Evolutionary conservation across 345 rosid genomes (phyloP), one percentile per base, ranked within the genome.

Genomic region (Conringia planisiliqua): DNA sequence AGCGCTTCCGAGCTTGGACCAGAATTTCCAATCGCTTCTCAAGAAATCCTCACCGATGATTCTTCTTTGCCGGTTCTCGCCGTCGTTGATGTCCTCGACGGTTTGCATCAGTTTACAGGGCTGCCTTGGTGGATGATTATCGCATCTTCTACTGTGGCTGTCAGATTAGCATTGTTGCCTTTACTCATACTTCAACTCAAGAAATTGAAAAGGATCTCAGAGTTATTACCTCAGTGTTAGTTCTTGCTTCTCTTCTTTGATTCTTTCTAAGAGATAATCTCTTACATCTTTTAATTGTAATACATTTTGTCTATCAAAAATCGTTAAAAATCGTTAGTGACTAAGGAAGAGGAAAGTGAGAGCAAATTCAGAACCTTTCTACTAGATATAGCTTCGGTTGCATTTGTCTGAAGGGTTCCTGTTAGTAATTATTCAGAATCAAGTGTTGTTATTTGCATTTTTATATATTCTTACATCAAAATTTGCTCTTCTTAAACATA

Each of bases 111-210:
- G 32, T 46, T 85, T 76, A 82, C 93, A 56, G 94, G 97, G 54
- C 73, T 89, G 57, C 96, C 98, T 75, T 94, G 98, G 97, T 94
- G 98, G 98, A 43, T 87, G 55, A 67, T 89, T 38, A 90, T 94
- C 68, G 87, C 84, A 16, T 90, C 97, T 54, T 86, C 96, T 3
- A 87, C 98, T 3, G 50, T 88, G 65, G 90, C 87, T 18, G 73
- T 94, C 86, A 82, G 97, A 79, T 13, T 85, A 33, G 71, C 87
- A 1, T 55, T 91, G 73, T 62, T 94, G 29, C 98, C 98, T 46
- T 57, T 83, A 27, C 80, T 91, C 30, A 72, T 91, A 50, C 61
- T 91, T 67, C 97, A 90, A 83, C 86, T 90, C 50, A 77, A 77
- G 72, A 94, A 90, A 82, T 1, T 94, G 51, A 80, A 81, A 72